These are phyloP conservation scores for Cercospora sp. DNA, from an alignment of 2,329 filamentous ascomycete species.

Conservation along the genomic window DNA sequence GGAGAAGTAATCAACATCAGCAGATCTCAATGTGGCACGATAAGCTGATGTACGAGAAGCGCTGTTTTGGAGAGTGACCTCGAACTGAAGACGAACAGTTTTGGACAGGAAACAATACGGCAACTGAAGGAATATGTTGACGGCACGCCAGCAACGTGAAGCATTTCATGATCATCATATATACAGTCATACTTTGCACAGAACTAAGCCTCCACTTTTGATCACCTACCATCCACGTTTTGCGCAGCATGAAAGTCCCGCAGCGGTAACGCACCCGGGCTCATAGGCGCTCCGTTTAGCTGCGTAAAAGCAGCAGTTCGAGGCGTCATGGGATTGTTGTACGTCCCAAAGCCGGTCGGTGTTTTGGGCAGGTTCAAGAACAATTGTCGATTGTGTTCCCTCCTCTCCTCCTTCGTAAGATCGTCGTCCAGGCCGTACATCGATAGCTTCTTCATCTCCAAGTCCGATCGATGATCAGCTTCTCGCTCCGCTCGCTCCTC, in stretches of 20 bases:
- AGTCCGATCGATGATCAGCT: slow-evolving; percentile 31
- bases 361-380: slow-evolving; percentile 46
- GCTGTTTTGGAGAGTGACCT: not conserved
- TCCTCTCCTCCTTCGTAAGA: slow-evolving; percentile 51
- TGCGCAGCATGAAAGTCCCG: not conserved
- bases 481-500: slow-evolving; percentile 35
- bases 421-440: slow-evolving; percentile 45
- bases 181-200: slow-evolving; percentile 3
- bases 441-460: slow-evolving; percentile 58
- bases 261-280: slow-evolving; percentile 9
- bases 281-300: slow-evolving; percentile 46
- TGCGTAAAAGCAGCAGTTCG: slow-evolving; percentile 68
- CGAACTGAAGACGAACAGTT: not conserved
- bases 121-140: not conserved
- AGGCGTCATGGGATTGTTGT: slow-evolving; percentile 56
- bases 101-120: not conserved
- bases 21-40: not conserved
- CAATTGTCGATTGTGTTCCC: slow-evolving; percentile 57
- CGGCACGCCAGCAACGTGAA: not conserved
- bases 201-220: not conserved
- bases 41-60: not conserved
- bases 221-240: slow-evolving; percentile 24
- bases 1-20: not conserved
- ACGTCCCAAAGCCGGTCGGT: slow-evolving; percentile 39
- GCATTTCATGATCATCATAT: slow-evolving; percentile 11